A percentile compares a stretch with the other conserved stretches of the same genome.
Conservation (phyloP, 2,329 filamentous ascomycete genomes). For the Phialemoniopsis sp. region DNA sequence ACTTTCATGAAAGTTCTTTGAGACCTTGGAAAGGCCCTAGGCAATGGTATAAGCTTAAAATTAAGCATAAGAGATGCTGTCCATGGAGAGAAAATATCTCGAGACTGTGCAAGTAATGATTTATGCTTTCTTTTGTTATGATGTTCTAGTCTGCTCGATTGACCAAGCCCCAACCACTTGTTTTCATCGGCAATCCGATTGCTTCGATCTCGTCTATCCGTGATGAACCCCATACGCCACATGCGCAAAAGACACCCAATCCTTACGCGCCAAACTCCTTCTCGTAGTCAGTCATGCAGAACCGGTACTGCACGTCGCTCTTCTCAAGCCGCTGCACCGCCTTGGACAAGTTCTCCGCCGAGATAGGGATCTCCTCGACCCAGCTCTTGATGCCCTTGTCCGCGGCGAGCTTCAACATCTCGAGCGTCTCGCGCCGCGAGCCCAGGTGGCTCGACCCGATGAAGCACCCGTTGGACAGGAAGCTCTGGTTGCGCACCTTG, state of each 20-base stretch:
- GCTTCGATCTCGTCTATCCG: not conserved
- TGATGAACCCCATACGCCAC: not conserved
- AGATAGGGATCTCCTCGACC: slow-evolving; percentile 72
- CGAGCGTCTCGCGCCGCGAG: slow-evolving; percentile 63
- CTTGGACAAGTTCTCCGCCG: slow-evolving; percentile 64
- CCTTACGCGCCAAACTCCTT: slow-evolving; percentile 56
- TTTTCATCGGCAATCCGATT: not conserved
- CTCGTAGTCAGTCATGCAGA: slow-evolving; percentile 68
- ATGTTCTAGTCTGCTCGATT: too few relatives aligned
- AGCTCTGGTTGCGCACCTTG: slow-evolving; percentile 67
- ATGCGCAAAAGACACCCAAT: not conserved
- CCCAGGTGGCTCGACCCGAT: slow-evolving; percentile 70
- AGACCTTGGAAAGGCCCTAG: too few relatives aligned
- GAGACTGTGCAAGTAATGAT: too few relatives aligned
- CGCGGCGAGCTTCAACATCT: slow-evolving; percentile 68
- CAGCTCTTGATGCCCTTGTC: slow-evolving; percentile 67
- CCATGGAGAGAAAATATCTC: too few relatives aligned
- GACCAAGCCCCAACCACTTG: too few relatives aligned
- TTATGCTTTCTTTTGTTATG: too few relatives aligned
- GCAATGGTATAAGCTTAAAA: too few relatives aligned
- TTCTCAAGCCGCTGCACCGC: slow-evolving; percentile 66
- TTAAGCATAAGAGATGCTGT: too few relatives aligned
- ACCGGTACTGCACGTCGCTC: slow-evolving; percentile 70
- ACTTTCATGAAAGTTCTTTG: too few relatives aligned
- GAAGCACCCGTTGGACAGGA: slow-evolving; percentile 70